Evolutionary conservation across 129 eudicot genomes (phyloP).

Genomic region (Pulicaria dysenterica): DNA sequence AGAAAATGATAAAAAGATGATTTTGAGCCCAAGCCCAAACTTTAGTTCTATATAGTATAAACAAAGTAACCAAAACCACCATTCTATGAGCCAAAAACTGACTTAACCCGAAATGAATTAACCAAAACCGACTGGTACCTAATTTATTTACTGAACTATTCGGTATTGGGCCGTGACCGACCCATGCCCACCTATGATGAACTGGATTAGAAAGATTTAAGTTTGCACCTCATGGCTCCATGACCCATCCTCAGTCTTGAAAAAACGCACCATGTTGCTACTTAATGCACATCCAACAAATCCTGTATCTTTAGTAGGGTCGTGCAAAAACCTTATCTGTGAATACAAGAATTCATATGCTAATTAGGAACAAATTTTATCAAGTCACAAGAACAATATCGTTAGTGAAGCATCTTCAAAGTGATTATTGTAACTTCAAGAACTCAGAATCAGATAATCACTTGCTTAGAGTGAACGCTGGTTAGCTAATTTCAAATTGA

Average conservation of each 20-base stretch:
- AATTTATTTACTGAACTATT: no score
- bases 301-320: conserved; percentile 87
- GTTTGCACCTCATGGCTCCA: conserved; percentile 83
- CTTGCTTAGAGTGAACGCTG: neutral
- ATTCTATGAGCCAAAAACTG: no score
- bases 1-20: no score
- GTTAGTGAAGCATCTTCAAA: neutral
- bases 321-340: conserved; percentile 93
- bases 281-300: conserved; percentile 90
- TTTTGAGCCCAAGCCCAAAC: no score
- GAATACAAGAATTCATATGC: conserved; percentile 4
- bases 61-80: no score
- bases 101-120: no score
- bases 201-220: neutral
- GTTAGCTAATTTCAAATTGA: neutral
- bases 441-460: neutral
- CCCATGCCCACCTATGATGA: no score
- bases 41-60: no score
- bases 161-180: no score
- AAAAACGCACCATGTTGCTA: conserved; percentile 94
- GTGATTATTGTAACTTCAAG: neutral
- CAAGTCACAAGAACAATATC: neutral
- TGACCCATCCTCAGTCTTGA: conserved; percentile 70
- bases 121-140: no score
- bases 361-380: neutral